Conservation (phyloP, 169 alveolate species). For the Theileria parva region DNA sequence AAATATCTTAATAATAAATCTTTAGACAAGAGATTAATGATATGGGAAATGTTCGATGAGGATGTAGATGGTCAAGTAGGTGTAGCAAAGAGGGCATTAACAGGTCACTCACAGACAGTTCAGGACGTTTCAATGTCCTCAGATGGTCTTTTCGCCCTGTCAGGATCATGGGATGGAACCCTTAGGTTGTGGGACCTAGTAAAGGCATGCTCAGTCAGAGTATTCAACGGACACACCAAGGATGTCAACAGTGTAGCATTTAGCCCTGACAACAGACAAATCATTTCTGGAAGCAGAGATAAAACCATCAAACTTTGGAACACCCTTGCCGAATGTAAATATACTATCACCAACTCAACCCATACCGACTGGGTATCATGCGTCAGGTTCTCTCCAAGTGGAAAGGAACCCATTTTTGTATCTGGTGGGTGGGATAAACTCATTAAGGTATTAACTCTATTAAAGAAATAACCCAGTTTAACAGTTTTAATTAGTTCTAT, state of each 20-base stretch:
- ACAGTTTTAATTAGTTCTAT: neutral
- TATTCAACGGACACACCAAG: slow-evolving; percentile 90
- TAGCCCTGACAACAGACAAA: slow-evolving; percentile 98
- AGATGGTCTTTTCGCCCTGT: slow-evolving; percentile 91
- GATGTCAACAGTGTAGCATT: slow-evolving; percentile 95
- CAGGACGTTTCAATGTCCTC: slow-evolving; percentile 91
- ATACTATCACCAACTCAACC: slow-evolving; percentile 90
- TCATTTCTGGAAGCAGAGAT: slow-evolving; percentile 98
- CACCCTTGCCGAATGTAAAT: slow-evolving; percentile 96
- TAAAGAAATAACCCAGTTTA: neutral
- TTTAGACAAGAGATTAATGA: slow-evolving; percentile 79
- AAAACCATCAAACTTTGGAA: slow-evolving; percentile 96
- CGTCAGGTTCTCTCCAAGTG: slow-evolving; percentile 95
- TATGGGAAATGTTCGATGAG: slow-evolving; percentile 80
- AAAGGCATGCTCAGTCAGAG: slow-evolving; percentile 87
- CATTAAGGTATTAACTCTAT: slow-evolving; percentile 81
- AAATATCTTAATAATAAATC: slow-evolving; percentile 1
- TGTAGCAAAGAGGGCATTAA: slow-evolving; percentile 79
- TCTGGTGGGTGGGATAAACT: slow-evolving; percentile 97
- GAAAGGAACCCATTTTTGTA: slow-evolving; percentile 92
- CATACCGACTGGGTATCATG: slow-evolving; percentile 98
- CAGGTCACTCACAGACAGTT: slow-evolving; percentile 92
- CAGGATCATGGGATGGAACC: slow-evolving; percentile 93
- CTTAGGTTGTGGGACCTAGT: slow-evolving; percentile 92
- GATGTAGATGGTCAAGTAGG: slow-evolving; percentile 81